Evolutionary conservation across 2,329 filamentous ascomycete species (phyloP).

Genomic region (Pyricularia sp.): DNA sequence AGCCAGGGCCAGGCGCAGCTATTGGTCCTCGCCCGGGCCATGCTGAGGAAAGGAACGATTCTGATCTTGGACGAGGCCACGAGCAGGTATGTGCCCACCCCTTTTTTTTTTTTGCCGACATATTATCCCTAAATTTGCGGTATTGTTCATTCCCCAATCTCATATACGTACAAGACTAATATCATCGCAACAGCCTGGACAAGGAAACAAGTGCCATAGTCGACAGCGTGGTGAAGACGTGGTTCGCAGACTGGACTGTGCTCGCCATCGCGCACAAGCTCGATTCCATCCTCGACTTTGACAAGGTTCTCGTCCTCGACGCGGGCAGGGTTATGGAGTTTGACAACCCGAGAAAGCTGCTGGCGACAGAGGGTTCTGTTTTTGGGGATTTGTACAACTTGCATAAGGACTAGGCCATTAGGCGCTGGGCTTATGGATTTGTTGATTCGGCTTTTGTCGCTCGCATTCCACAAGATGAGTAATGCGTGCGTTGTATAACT

Average conservation of each 20-base stretch:
- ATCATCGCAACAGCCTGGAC: slow-evolving; percentile 39
- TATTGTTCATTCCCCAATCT: no score
- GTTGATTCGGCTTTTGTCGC: no score
- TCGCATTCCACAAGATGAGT: no score
- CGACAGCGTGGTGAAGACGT: slow-evolving; percentile 41
- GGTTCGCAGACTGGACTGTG: slow-evolving; percentile 46
- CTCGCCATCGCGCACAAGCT: slow-evolving; percentile 25
- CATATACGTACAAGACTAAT: no score
- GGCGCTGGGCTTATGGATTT: no score
- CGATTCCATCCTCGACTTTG: slow-evolving; percentile 37
- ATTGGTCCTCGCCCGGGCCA: slow-evolving; percentile 37
- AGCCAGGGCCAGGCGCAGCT: slow-evolving; percentile 39
- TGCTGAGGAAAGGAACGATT: slow-evolving; percentile 30
- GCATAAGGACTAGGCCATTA: no score
- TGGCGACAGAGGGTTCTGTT: slow-evolving; percentile 1
- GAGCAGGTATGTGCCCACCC: slow-evolving; percentile 17
- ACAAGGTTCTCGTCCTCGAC: slow-evolving; percentile 39
- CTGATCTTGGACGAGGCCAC: slow-evolving; percentile 36
- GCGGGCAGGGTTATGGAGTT: slow-evolving; percentile 20
- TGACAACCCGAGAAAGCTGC: slow-evolving; percentile 9
- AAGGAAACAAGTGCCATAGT: slow-evolving; percentile 44
- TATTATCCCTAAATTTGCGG: no score
- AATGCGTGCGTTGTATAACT: no score
- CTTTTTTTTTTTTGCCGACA: no score
- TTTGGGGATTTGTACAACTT: background rate